Conservation (phyloP, 2,329 filamentous ascomycete species). For the Thelonectria discophora region DNA sequence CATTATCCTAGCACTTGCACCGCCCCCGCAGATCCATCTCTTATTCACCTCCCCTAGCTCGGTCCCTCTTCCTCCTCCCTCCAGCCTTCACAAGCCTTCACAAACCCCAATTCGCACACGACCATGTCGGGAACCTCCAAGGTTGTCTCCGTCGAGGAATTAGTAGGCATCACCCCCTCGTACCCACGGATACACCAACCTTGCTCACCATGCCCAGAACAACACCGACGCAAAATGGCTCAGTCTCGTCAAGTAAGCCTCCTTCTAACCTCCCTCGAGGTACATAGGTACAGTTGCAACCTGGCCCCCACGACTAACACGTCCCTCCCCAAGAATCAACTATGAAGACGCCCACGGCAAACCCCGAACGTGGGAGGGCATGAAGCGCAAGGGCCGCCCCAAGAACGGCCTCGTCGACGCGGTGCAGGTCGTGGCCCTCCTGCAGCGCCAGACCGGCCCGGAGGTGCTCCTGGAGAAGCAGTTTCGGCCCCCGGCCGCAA, state of each 20-base stretch:
- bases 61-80: background rate
- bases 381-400: constrained; percentile 74
- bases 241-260: constrained; percentile 18
- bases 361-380: constrained; percentile 74
- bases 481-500: constrained; percentile 69
- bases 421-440: constrained; percentile 76
- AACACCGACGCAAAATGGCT: constrained; percentile 20
- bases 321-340: constrained; percentile 56
- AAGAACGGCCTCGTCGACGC: constrained; percentile 70
- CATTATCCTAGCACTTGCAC: no score
- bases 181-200: background rate
- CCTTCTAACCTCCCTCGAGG: no score
- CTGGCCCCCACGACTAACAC: background rate
- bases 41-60: no score
- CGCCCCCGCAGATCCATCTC: no score
- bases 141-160: constrained; percentile 17
- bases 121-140: constrained; percentile 12
- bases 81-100: background rate
- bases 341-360: constrained; percentile 71
- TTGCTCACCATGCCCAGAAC: background rate
- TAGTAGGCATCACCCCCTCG: background rate
- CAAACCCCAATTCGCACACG: background rate
- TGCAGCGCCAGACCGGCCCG: constrained; percentile 62
- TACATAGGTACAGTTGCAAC: background rate
- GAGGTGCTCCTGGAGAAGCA: constrained; percentile 74